Conservation (phyloP, 2,329 filamentous ascomycete species). For the Aspergillus neotritici region DNA sequence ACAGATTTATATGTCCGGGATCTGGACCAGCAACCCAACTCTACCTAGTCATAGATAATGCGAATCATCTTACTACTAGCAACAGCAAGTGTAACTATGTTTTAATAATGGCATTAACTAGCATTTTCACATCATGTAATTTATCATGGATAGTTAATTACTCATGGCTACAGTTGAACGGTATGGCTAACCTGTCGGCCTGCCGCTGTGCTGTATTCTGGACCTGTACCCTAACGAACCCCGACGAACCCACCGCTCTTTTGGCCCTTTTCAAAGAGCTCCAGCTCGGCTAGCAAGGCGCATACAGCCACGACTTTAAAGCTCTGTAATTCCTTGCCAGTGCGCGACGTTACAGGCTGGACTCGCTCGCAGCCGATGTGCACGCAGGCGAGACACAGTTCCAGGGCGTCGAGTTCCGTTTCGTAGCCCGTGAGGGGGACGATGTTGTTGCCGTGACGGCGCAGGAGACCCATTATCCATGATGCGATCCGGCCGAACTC, state of each 20-base stretch:
- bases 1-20: too few relatives aligned
- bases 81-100: too few relatives aligned
- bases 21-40: too few relatives aligned
- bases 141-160: too few relatives aligned
- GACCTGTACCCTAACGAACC: too few relatives aligned
- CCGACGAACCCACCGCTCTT: not conserved
- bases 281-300: constrained; percentile 14
- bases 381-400: constrained; percentile 14
- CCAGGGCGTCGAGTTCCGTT: constrained; percentile 6
- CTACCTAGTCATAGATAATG: too few relatives aligned
- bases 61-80: too few relatives aligned
- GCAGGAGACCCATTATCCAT: constrained; percentile 13
- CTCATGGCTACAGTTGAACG: too few relatives aligned
- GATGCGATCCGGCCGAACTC: constrained; percentile 30
- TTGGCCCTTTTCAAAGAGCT: constrained; percentile 6
- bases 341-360: not conserved
- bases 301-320: constrained; percentile 15
- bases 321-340: constrained; percentile 8
- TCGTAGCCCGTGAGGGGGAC: constrained; percentile 3
- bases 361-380: constrained; percentile 6
- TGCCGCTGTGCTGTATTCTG: too few relatives aligned
- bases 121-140: too few relatives aligned
- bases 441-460: not conserved
- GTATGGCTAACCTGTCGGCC: too few relatives aligned
- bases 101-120: too few relatives aligned